These are phyloP conservation scores for Rhododendron kiyosumense DNA, from an alignment of 148 eudicot genomes.

Conservation along the genomic window DNA sequence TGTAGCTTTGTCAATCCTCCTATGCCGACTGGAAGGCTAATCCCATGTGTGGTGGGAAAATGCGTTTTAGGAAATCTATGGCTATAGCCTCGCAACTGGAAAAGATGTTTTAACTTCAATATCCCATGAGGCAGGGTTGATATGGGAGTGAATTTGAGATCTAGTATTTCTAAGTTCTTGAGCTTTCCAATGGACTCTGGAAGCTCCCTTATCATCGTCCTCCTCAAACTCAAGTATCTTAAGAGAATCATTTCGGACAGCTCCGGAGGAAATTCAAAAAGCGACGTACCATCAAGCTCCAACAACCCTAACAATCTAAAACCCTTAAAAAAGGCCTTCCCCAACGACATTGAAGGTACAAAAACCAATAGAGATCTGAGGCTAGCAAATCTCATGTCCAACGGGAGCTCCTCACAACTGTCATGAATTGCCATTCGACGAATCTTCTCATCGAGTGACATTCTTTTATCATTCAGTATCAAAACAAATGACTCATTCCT, in stretches of 20 bases:
- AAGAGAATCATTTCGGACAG: not conserved
- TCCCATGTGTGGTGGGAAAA: not conserved
- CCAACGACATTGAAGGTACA: not conserved
- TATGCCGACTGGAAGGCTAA: not conserved
- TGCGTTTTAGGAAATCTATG: not conserved
- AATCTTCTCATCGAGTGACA: not conserved
- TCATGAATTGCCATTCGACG: constrained; percentile 2
- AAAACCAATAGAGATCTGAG: not conserved
- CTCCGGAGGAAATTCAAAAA: not conserved
- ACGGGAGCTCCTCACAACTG: not conserved
- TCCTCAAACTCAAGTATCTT: constrained; percentile 7
- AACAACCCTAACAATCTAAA: not conserved
- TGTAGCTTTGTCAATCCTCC: constrained; percentile 6
- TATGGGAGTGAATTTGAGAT: not conserved
- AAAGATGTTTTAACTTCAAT: too few species aligned
- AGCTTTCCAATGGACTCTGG: constrained; percentile 15
- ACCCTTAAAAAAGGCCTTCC: not conserved
- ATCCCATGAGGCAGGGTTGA: not conserved
- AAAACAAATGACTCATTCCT: too few species aligned
- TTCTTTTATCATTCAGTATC: not conserved
- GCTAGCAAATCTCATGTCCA: not conserved
- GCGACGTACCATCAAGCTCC: not conserved
- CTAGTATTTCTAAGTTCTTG: constrained; percentile 12
- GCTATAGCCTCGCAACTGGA: too few species aligned
- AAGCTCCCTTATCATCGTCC: not conserved